Evolutionary conservation across 78 protist genomes (phyloP), one percentile per base, ranked within the genome.

Genomic region (Dictyostelium capitatum): DNA sequence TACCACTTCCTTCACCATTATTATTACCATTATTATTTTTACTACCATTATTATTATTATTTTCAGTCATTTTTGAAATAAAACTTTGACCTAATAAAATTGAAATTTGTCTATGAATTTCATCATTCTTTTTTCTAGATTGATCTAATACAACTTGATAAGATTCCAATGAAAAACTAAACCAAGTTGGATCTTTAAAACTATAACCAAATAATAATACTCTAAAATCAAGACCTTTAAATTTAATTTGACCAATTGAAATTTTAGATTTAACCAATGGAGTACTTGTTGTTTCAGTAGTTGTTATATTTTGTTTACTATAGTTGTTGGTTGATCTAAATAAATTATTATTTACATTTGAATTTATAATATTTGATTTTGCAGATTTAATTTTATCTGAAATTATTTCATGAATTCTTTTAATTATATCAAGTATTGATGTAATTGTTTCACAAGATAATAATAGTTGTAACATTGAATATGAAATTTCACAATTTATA

Each of bases 131-230:
- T 70, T 87, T 87, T 32, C 70, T 74, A 20, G 79, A 75, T 43
- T 87, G 93, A 64, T 87, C 93, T 19, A 87, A 48, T 8, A 78
- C 70, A 30, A 87, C 41, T 65, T 87, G 93, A 77, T 87, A 87
- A 12, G 78, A 57, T 6, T 87, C 93, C 46, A 87, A 77, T 19
- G 47, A 41, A 50, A 87, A 79, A 56, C 62, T 64, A 62, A 87
- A 75, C 93, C 93, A 87, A 30, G 93, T 87, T 47, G 93, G 93
- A 65, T 87, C 93, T 67, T 87, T 74, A 47, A 87, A 75, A 64
- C 80, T 64, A 37, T 77, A 87, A 28, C 93, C 93, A 87, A 87
- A 87, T 23, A 87, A 54, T 11, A 87, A 73, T 17, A 77, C 65
- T 20, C 50, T 77, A 65, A 87, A 78, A 10, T 74, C n/a, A n/a